These are phyloP conservation scores for Xylariaceae sp. DNA, from an alignment of 2,329 filamentous ascomycete species.

Conservation along the genomic window DNA sequence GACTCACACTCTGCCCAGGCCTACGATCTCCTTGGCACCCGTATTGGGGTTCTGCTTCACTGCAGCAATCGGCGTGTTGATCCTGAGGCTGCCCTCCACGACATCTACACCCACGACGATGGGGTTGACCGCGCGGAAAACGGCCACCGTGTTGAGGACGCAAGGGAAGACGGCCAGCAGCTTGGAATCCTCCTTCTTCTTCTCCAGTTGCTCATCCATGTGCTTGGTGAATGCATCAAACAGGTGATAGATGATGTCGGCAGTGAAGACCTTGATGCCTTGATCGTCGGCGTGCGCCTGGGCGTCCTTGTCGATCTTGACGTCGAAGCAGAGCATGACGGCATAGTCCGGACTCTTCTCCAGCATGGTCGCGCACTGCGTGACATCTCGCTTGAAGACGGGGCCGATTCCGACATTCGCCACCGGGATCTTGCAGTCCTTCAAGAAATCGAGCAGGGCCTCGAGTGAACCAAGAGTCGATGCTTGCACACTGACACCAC, in stretches of 20 bases:
- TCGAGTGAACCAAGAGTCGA: constrained; percentile 96
- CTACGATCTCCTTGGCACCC: constrained; percentile 74
- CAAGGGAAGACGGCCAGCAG: constrained; percentile 95
- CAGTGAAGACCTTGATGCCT: constrained; percentile 95
- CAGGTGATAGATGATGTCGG: constrained; percentile 97
- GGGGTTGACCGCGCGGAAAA: constrained; percentile 97
- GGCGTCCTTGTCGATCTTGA: constrained; percentile 98
- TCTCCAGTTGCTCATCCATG: constrained; percentile 77
- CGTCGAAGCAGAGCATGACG: constrained; percentile 99
- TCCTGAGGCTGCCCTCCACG: constrained; percentile 74
- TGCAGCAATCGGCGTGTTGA: constrained; percentile 84
- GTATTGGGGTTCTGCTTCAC: constrained; percentile 77
- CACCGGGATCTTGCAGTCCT: constrained; percentile 92
- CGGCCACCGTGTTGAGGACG: constrained; percentile 77
- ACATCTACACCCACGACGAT: constrained; percentile 96
- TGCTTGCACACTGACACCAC: constrained; percentile 93
- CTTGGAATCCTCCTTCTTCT: constrained; percentile 95
- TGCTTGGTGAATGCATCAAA: constrained; percentile 96
- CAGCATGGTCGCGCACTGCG: constrained; percentile 91
- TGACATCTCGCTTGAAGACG: constrained; percentile 95
- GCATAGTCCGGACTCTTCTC: constrained; percentile 92
- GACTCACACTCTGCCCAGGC: constrained; percentile 86
- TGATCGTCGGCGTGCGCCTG: constrained; percentile 85
- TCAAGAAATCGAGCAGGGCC: constrained; percentile 91
- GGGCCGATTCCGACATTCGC: constrained; percentile 96